A percentile compares a stretch with the other conserved stretches of the same genome.
Conservation (phyloP, 805 yeast genomes). For the Hanseniaspora clermontiae region DNA sequence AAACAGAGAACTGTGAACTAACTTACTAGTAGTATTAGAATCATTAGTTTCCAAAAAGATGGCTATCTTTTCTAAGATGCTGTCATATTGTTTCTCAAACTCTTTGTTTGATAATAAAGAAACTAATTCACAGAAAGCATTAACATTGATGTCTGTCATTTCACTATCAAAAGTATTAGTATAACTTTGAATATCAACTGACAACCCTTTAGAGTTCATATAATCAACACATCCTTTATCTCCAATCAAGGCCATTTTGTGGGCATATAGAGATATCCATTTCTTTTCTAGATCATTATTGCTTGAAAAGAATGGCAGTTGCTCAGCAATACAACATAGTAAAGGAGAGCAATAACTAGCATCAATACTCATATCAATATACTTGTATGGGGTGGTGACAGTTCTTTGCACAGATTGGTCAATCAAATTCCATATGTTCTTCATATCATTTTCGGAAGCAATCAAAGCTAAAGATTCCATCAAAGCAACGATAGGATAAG, state of each 20-base stretch:
- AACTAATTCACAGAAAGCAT: not conserved
- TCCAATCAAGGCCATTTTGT: slow-evolving; percentile 42
- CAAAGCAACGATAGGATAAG: slow-evolving; percentile 45
- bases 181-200: not conserved
- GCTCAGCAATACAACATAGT: slow-evolving; percentile 50
- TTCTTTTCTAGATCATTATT: slow-evolving; percentile 21
- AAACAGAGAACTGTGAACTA: not conserved
- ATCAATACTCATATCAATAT: slow-evolving; percentile 45
- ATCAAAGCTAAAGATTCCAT: slow-evolving; percentile 35
- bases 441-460: slow-evolving; percentile 14
- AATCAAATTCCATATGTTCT: slow-evolving; percentile 45
- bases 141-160: not conserved
- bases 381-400: slow-evolving; percentile 68
- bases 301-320: slow-evolving; percentile 43
- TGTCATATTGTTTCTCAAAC: not conserved
- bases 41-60: not conserved
- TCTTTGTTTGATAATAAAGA: not conserved
- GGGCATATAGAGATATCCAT: slow-evolving; percentile 43
- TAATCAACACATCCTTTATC: slow-evolving; percentile 32
- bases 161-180: not conserved
- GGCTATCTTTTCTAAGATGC: not conserved
- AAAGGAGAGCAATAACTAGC: slow-evolving; percentile 42
- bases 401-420: slow-evolving; percentile 69
- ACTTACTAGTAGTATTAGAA: not conserved
- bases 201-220: not conserved